phyloP scores from a whole-genome alignment of 2,329 filamentous ascomycete species.

The Arthrinium phaeospermum region DNA sequence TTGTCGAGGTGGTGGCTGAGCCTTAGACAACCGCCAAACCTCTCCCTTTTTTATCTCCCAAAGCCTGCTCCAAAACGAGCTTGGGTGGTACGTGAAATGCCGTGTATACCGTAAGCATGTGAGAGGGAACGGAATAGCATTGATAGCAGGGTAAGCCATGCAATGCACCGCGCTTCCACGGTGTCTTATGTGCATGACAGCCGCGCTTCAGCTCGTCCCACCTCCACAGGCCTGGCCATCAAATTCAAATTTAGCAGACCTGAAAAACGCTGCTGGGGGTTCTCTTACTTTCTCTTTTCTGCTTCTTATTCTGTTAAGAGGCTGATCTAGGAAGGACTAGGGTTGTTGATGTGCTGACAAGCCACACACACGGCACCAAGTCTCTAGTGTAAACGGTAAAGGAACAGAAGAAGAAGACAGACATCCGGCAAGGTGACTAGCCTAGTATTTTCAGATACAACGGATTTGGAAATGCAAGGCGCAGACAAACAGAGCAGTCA shows the following conservation, averaged over 20 bases:
- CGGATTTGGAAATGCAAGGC: background rate
- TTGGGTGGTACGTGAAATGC: background rate
- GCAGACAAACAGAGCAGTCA: background rate
- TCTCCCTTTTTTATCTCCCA: too few species aligned
- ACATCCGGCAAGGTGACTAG: background rate
- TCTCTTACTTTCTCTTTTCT: background rate
- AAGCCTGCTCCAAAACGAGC: background rate
- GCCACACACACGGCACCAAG: background rate
- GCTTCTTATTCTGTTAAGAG: too few species aligned
- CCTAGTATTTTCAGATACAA: background rate
- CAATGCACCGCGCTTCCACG: background rate
- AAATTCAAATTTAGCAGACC: background rate
- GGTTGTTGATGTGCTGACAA: background rate
- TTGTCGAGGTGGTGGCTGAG: constrained; percentile 4
- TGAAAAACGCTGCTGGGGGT: background rate
- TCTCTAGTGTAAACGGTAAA: background rate
- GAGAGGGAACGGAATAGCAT: background rate
- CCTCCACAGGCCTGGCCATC: background rate
- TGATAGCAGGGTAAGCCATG: background rate
- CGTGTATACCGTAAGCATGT: background rate
- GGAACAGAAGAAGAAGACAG: background rate
- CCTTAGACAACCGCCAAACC: background rate
- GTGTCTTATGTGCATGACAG: background rate
- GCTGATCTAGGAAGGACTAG: background rate
- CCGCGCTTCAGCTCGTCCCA: constrained; percentile 2